A percentile compares a stretch with the other conserved stretches of the same genome.
Conservation (phyloP, 202 grass and related monocot species). For the Elaeis oleifera region DNA sequence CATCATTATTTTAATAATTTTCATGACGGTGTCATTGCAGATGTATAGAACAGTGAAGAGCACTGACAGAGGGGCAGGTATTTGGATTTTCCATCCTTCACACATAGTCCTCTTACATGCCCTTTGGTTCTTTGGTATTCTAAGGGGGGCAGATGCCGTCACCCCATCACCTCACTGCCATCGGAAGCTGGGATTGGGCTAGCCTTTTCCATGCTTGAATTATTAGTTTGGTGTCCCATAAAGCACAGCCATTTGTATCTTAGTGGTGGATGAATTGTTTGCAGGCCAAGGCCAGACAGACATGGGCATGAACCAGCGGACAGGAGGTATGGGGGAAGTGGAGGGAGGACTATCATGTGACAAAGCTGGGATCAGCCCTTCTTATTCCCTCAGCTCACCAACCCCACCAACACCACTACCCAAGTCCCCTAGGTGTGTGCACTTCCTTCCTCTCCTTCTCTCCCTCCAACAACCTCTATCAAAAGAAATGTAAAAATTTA, state of each 20-base stretch:
- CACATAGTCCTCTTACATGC: not conserved
- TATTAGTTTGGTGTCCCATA: constrained; percentile 13
- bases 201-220: constrained; percentile 9
- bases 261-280: constrained; percentile 3
- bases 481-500: too few relatives aligned
- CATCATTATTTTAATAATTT: constrained; percentile 12
- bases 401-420: constrained; percentile 1
- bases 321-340: constrained; percentile 3
- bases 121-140: not conserved
- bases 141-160: not conserved
- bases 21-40: constrained; percentile 25
- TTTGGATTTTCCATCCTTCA: constrained; percentile 3
- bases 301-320: constrained; percentile 5
- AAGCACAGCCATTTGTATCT: constrained; percentile 9
- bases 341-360: constrained; percentile 8
- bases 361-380: not conserved
- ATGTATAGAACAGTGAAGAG: constrained; percentile 98
- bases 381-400: not conserved
- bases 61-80: constrained; percentile 39
- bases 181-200: not conserved
- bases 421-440: constrained; percentile 7
- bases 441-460: not conserved
- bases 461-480: not conserved
- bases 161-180: constrained; percentile 1
- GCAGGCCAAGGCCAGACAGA: constrained; percentile 1